phyloP scores from a whole-genome alignment of 129 eudicot genomes.

The Lactuca sativa region DNA sequence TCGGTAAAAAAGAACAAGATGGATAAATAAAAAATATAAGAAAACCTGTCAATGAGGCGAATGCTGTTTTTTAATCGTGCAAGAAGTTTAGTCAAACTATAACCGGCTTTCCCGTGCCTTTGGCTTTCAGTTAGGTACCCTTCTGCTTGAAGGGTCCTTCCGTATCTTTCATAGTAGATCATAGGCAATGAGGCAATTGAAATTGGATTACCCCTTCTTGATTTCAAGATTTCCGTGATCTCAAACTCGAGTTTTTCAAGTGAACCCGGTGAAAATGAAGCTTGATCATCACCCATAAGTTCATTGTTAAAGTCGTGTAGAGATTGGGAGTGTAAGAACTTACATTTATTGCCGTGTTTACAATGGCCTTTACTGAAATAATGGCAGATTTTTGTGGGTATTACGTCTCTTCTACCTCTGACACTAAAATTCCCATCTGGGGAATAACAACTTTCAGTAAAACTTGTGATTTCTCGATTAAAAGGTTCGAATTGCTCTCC shows the following conservation, averaged over 20 bases:
- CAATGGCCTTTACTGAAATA: constrained; percentile 74
- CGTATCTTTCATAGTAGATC: constrained; percentile 69
- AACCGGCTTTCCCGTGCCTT: constrained; percentile 78
- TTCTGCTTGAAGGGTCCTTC: constrained; percentile 70
- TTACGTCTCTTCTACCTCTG: constrained; percentile 38
- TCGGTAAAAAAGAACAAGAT: background rate
- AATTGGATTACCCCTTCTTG: constrained; percentile 62
- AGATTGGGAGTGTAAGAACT: constrained; percentile 51
- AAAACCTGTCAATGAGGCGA: constrained; percentile 66
- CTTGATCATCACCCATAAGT: constrained; percentile 35
- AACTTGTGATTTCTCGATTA: constrained; percentile 20
- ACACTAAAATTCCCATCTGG: constrained; percentile 25
- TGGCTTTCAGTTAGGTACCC: constrained; percentile 84
- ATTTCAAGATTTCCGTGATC: constrained; percentile 67
- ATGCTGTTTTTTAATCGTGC: constrained; percentile 65
- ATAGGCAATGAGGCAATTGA: constrained; percentile 80
- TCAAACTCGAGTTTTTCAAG: constrained; percentile 64
- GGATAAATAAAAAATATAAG: background rate
- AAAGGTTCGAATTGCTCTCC: constrained; percentile 39
- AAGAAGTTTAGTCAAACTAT: constrained; percentile 78
- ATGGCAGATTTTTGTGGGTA: constrained; percentile 55
- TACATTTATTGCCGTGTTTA: constrained; percentile 69
- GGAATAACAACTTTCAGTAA: constrained; percentile 30
- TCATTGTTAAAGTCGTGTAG: constrained; percentile 37
- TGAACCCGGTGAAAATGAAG: constrained; percentile 50